Base-by-base conservation (phyloP, 108 stramenopile genomes). In the Cyclotella cryptica region DNA sequence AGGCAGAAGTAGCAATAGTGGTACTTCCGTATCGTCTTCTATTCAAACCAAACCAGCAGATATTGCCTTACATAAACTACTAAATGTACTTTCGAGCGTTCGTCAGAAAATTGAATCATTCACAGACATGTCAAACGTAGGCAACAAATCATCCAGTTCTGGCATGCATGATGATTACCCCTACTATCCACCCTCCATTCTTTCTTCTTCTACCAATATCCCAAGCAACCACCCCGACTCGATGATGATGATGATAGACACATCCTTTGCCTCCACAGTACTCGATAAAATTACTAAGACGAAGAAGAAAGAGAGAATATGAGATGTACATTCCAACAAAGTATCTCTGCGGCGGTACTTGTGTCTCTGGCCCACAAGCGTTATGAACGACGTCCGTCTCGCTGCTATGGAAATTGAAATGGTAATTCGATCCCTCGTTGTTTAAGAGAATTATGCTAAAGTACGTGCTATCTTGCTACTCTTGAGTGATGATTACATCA, bases 341-440 rank as follows among this genome's bases (percentile, higher is more conserved):
- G 83, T 53, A 91, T 96, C 12, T 87, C 83, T 57, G 89, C 95
- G 10, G 90, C 92, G 35, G 92, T 96, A 2, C 67, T 96, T 29
- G 95, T 93, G n/a, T 85, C 85, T 40, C 66, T 96, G 74, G 95
- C 95, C 44, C 95, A 96, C 79, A 96, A 96, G 71, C 87, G 92
- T 27, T 92, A 96, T 67, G 95, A 96, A 80, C 89, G 95, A 47
- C 79, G 95, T 15, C n/a, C 80, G 92, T 51, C 80, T 96, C 66
- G 95, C 95, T 5, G 92, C 95, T 62, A 93, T 93, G 91, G 95
- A 96, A 74, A 96, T 96, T 80, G 91, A 93, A 86, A 93, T 92
- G 77, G 91, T 92, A n/a, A 89, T 93, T 12, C 82, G 92, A 29
- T 60, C 84, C 10, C 66, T 93, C 52, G 92, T 88, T 0, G 78